Evolutionary conservation across 495 filamentous ascomycete genomes (phyloP).

Genomic region (Penicillium daleae): DNA sequence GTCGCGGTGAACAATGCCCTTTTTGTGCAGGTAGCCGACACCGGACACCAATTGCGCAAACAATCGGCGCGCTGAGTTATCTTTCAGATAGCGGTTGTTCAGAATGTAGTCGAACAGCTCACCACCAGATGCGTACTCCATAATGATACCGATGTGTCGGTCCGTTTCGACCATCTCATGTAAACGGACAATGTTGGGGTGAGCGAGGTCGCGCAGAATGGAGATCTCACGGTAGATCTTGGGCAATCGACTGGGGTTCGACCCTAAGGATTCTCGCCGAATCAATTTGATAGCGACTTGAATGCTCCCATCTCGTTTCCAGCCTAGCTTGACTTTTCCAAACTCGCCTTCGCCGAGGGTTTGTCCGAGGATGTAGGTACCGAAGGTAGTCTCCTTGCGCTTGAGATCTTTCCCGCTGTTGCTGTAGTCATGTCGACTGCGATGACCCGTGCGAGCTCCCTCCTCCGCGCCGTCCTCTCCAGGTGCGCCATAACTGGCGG

Average conservation of each 20-base stretch:
- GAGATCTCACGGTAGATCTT: conserved; percentile 98
- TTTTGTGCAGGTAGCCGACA: conserved; percentile 98
- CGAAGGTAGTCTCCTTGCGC: conserved; percentile 85
- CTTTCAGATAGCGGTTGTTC: conserved; percentile 94
- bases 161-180: conserved; percentile 99
- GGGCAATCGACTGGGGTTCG: conserved; percentile 82
- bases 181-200: conserved; percentile 95
- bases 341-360: conserved; percentile 99
- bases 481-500: conserved; percentile 58
- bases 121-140: conserved; percentile 97
- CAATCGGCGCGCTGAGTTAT: conserved; percentile 82
- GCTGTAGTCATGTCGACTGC: conserved; percentile 78
- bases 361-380: conserved; percentile 92
- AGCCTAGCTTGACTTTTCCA: conserved; percentile 98
- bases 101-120: conserved; percentile 99
- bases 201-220: conserved; percentile 82
- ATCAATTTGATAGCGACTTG: conserved; percentile 99
- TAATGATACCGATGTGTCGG: conserved; percentile 93
- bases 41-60: conserved; percentile 97
- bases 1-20: conserved; percentile 97
- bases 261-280: conserved; percentile 81
- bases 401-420: conserved; percentile 48
- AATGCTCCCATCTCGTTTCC: conserved; percentile 93
- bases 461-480: conserved; percentile 63
- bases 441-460: conserved; percentile 59